Base-by-base conservation (phyloP, 768 basidiomycete species). In the Podaxis sp. region DNA sequence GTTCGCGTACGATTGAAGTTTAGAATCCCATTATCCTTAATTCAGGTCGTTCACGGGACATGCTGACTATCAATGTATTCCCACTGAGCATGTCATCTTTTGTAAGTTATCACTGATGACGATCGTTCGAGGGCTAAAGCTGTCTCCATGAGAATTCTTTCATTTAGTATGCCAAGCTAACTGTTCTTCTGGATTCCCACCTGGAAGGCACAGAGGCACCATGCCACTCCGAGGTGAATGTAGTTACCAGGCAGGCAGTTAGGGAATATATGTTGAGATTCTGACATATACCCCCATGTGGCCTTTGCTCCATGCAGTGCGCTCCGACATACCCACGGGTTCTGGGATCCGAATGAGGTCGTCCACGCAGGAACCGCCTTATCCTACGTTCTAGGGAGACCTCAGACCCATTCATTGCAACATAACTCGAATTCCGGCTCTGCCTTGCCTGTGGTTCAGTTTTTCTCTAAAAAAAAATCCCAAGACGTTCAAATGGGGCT, bases 31-130 rank as follows among this genome's bases (percentile, higher is more conserved):
- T 22, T 48, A 17, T 37, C 33, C 48, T 41, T 61, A 24, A 26
- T 41, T 33, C 28, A 55, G 10, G 30, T 24, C 36, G 60, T 48
- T 36, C 60, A 62, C 60, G 41, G 22, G 60, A 55, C 30, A 36
- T 37, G 41, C 30, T 37, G 8, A 22, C 52, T 24, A 55, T 44
- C 52, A 54, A 30, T 36, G 15, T 40, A 48, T 48, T 41, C 58
- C 58, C 58, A 59, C 8, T 30, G 13, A 26, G 7, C 26, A 6
- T 50, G 49, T 10, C 26, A 28, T 24, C 44, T 20, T n/a, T 22
- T 3, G 49, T 50, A 10, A 24, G 49, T 50, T 12, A 24, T 24
- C 20, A 28, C 22, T 50, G 22, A 28, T 26, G 24, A 15, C 37
- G 22, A 24, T 7, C 33, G 10, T 2, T 36, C 26, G 15, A 40